Base-by-base conservation (phyloP, 2,329 filamentous ascomycete species). In the Diaporthe citrichinensis region DNA sequence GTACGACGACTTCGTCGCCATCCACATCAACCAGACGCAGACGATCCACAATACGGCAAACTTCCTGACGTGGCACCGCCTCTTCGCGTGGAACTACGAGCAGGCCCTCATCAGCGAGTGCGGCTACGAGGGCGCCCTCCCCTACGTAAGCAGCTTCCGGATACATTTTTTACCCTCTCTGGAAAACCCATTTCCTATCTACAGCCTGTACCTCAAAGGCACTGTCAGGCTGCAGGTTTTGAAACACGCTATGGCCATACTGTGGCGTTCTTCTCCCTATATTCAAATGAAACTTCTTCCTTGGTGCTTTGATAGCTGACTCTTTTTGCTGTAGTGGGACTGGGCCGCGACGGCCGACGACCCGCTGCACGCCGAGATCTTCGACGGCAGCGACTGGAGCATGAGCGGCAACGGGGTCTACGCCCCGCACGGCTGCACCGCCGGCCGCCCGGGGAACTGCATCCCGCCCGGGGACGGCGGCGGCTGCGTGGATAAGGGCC, bases 321-420 rank as follows among this genome's bases (percentile, higher is more conserved):
- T 39, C 39, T 14, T 39, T 9, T 39, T 14, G 8, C 39, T 39
- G 39, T 8, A 46, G 82, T 84, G 84, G 79, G 86, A 88, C 77
- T 88, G 87, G 86, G 84, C 82, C 2, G 84, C 83, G 74, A 86
- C 84, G 78, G 83, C 86, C 9, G 77, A 81, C 5, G 85, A 88
- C 62, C 82, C 83, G 1, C 76, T 79, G 75, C 83, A 84, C 77
- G 87, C 87, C 0, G 85, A 86, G 10, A 79, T 88, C 58, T 88
- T 90, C 76, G 86, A 88, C 76, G 88, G 88, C 75, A 84, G 84
- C 72, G 84, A 83, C 23, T 85, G 83, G 69, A 84, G 82, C 71
- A 80, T 87, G 85, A 83, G 82, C 25, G 84, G 86, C 14, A 84
- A 88, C 74, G 86, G 87, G 4, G 82, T 76, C 3, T 83, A 80